Percentiles rank a stretch among this genome's conserved stretches.
These are phyloP conservation scores for Monilinia aucupariae DNA, from an alignment of 2,329 filamentous ascomycete species.

Conservation along the genomic window DNA sequence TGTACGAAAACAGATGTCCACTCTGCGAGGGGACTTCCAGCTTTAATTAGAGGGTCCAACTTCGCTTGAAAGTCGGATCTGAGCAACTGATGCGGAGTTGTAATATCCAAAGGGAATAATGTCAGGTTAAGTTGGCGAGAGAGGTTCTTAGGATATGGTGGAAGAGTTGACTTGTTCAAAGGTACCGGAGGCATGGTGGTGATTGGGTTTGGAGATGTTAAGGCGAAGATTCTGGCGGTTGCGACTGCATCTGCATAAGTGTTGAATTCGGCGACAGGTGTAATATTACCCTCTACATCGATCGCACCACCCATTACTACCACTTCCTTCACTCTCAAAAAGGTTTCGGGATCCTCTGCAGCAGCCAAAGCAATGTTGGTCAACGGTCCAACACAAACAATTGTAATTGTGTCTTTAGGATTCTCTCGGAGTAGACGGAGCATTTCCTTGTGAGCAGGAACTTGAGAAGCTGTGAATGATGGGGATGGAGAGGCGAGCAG, in stretches of 20 bases:
- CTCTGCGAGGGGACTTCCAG: slow-evolving; percentile 65
- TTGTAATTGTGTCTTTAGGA: slow-evolving; percentile 77
- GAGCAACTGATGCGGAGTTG: slow-evolving; percentile 61
- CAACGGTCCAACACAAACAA: slow-evolving; percentile 82
- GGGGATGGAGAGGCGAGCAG: slow-evolving; percentile 35
- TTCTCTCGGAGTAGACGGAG: slow-evolving; percentile 79
- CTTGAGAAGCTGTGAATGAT: slow-evolving; percentile 71
- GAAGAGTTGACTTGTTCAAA: slow-evolving; percentile 45
- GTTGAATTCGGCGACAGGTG: slow-evolving; percentile 90
- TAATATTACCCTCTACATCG: slow-evolving; percentile 72
- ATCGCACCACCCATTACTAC: slow-evolving; percentile 94
- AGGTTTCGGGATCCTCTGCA: slow-evolving; percentile 80
- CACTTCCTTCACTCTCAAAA: slow-evolving; percentile 82
- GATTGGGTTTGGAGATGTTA: slow-evolving; percentile 66
- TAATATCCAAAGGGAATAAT: slow-evolving; percentile 74
- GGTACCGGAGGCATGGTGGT: slow-evolving; percentile 74
- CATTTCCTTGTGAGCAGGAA: slow-evolving; percentile 76
- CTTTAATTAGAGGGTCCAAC: slow-evolving; percentile 50
- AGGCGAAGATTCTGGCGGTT: slow-evolving; percentile 68
- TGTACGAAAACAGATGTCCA: slow-evolving; percentile 69
- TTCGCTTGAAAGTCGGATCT: slow-evolving; percentile 53
- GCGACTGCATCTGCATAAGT: slow-evolving; percentile 81
- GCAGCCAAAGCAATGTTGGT: slow-evolving; percentile 93
- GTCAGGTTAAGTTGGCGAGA: slow-evolving; percentile 60
- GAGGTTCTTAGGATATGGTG: slow-evolving; percentile 58